Conservation (phyloP, 2,329 filamentous ascomycete genomes). For the Talaromyces sp. region DNA sequence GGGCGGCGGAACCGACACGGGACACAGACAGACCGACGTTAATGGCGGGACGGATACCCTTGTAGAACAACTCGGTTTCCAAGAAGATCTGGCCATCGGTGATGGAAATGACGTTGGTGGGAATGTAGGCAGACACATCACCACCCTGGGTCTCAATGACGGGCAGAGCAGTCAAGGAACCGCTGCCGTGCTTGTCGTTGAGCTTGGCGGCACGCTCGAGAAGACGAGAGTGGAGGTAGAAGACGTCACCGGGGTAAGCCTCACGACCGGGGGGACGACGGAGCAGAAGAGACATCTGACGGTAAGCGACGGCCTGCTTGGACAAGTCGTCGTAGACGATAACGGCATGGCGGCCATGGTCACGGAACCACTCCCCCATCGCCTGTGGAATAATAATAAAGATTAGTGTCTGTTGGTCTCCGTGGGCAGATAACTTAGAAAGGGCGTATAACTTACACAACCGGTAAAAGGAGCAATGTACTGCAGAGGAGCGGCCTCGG, state of each 20-base stretch:
- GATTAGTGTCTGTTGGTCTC: too few species aligned
- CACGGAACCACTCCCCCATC: conserved; percentile 71
- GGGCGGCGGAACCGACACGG: conserved; percentile 98
- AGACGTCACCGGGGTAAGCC: conserved; percentile 98
- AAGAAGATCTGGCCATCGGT: conserved; percentile 99
- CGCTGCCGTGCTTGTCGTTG: conserved; percentile 89
- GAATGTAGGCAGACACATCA: conserved; percentile 99
- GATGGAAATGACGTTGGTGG: conserved; percentile 99
- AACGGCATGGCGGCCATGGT: conserved; percentile 81
- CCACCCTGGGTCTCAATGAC: conserved; percentile 99
- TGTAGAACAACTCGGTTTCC: conserved; percentile 99
- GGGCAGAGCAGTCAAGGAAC: conserved; percentile 94
- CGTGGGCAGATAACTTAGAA: too few species aligned
- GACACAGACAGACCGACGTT: conserved; percentile 99
- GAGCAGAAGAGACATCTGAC: conserved; percentile 97
- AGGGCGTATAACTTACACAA: too few species aligned
- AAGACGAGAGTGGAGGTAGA: conserved; percentile 99
- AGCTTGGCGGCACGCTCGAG: conserved; percentile 99
- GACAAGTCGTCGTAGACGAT: conserved; percentile 93
- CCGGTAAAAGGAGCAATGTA: conserved; percentile 93
- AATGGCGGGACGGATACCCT: conserved; percentile 99
- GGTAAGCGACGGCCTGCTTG: conserved; percentile 96
- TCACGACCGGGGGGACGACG: conserved; percentile 98
- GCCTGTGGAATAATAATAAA: too few species aligned
- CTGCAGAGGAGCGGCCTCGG: conserved; percentile 91